Evolutionary conservation across 306 rosid species (phyloP), one percentile per base, ranked within the genome.

Genomic region (Fragaria nilgerrensis): DNA sequence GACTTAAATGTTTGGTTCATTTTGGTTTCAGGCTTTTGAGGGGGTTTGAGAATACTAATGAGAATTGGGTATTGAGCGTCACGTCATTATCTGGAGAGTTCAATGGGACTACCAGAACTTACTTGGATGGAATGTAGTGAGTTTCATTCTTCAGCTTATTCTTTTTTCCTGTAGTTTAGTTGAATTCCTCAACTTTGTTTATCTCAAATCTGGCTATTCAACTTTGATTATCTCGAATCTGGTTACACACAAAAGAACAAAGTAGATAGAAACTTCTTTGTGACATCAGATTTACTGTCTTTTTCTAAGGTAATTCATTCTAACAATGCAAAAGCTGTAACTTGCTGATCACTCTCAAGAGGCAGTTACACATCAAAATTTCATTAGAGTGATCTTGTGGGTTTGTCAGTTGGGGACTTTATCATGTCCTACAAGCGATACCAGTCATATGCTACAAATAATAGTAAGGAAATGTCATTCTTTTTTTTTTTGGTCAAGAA

Each of bases 31-130:
- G 99, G 90, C 89, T 70, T 96, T 96, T 80, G 78, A 82, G 81
- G 98, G 98, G 97, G 27, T 68, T 85, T 63, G 96, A 94, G 83
- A 61, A 85, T 84, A 91, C 90, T 29, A 82, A 93, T 1, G 98
- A 88, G 79, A 91, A 96, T 39, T 96, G 98, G 99, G 92, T 96
- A 7, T 56, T 87, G 70, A 92, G 98, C 82, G 49, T 96, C 76
- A 86, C 99, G 0, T 85, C 98, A 68, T 86, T 96, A 75, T 96
- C 99, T 0, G 99, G 99, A 73, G 98, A 96, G 22, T 96, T 96
- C 84, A 96, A 96, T 86, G 99, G 99, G 77, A 96, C 98, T 20
- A 96, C 99, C 23, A 92, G 99, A 82, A 72, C 98, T 77, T 96
- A 96, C 87, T 63, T 86, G 20, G 99, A 96, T 81, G 99, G 99